These are phyloP conservation scores for Kazachstania bromeliacearum DNA, from an alignment of 805 yeast species.

Conservation along the genomic window DNA sequence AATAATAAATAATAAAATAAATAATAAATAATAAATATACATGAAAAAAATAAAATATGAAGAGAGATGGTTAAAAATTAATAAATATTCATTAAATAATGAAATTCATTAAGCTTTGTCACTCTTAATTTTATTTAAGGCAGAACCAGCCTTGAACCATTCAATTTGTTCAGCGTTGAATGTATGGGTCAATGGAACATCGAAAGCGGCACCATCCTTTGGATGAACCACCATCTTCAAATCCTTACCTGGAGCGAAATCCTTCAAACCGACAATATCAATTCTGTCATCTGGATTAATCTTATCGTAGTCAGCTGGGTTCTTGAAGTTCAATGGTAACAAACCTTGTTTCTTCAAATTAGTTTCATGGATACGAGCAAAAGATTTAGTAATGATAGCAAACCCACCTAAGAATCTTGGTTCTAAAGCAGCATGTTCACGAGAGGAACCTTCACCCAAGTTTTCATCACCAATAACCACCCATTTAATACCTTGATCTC, in stretches of 20 bases:
- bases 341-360: conserved; percentile 99
- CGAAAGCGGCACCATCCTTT: conserved; percentile 74
- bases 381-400: conserved; percentile 94
- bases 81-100: background rate
- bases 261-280: conserved; percentile 75
- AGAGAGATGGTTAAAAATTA: background rate
- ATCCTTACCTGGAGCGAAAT: conserved; percentile 88
- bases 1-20: background rate
- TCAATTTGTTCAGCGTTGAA: conserved; percentile 94
- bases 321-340: conserved; percentile 88
- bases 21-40: background rate
- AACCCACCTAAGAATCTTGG: conserved; percentile 98
- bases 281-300: conserved; percentile 85
- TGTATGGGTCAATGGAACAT: conserved; percentile 87
- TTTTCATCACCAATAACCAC: conserved; percentile 98
- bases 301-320: conserved; percentile 86
- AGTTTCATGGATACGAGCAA: conserved; percentile 98
- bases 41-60: background rate
- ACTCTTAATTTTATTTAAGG: conserved; percentile 66
- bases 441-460: conserved; percentile 99
- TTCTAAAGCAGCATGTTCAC: conserved; percentile 99
- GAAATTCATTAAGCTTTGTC: conserved; percentile 3
- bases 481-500: conserved; percentile 88
- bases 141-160: conserved; percentile 99
- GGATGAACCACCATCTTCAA: conserved; percentile 67